Evolutionary conservation across 2,329 filamentous ascomycete species (phyloP).

Genomic region (Colletotrichum higginsianum): DNA sequence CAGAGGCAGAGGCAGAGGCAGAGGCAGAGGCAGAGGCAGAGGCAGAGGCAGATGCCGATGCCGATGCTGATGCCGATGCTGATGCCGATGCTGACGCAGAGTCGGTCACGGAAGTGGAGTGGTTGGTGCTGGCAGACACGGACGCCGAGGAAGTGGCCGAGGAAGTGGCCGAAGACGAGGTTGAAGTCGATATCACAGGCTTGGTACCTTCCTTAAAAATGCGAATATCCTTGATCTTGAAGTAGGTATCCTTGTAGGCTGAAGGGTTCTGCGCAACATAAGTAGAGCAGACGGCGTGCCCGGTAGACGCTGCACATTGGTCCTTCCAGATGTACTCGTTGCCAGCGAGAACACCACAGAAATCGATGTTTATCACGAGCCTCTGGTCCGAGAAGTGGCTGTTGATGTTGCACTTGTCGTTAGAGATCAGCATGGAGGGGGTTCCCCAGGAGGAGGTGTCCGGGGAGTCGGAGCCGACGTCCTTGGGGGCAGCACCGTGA

Average conservation of each 20-base stretch:
- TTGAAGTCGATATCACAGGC: slow-evolving; percentile 8
- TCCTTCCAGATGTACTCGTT: slow-evolving; percentile 48
- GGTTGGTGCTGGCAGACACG: not conserved
- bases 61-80: slow-evolving; percentile 39
- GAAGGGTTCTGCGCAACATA: slow-evolving; percentile 56
- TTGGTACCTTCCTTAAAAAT: slow-evolving; percentile 48
- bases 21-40: not conserved
- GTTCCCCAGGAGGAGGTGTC: slow-evolving; percentile 76
- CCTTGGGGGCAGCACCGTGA: slow-evolving; percentile 49
- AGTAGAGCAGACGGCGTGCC: slow-evolving; percentile 50
- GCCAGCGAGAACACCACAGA: slow-evolving; percentile 81
- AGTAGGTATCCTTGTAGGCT: slow-evolving; percentile 55
- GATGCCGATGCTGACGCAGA: slow-evolving; percentile 46
- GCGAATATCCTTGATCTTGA: slow-evolving; percentile 63
- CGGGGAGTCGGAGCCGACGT: slow-evolving; percentile 62
- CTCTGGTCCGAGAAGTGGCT: slow-evolving; percentile 75
- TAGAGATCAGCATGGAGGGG: slow-evolving; percentile 74
- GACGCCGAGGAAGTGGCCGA: not conserved
- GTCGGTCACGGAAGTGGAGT: not conserved
- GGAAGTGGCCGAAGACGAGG: not conserved
- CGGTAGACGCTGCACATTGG: slow-evolving; percentile 47
- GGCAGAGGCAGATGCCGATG: slow-evolving; percentile 43
- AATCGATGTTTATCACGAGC: slow-evolving; percentile 81
- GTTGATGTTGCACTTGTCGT: slow-evolving; percentile 73
- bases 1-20: not conserved